A percentile compares a stretch with the other conserved stretches of the same genome.
These are phyloP conservation scores for Stagonosporopsis vannaccii DNA, from an alignment of 2,329 filamentous ascomycete genomes.

Conservation along the genomic window DNA sequence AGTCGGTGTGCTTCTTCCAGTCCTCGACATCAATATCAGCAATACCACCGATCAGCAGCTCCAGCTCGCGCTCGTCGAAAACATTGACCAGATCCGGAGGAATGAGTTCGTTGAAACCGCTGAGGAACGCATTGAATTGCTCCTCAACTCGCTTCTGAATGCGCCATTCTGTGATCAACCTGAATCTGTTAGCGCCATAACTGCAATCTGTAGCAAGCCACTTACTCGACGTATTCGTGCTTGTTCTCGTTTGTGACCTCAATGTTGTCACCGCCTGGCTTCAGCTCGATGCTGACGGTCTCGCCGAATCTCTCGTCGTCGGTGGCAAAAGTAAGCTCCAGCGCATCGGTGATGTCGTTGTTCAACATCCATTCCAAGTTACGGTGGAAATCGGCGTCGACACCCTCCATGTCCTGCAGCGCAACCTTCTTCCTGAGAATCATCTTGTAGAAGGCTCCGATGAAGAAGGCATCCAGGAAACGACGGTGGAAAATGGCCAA, in stretches of 20 bases:
- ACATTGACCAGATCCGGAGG: conserved; percentile 96
- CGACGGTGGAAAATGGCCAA: conserved; percentile 97
- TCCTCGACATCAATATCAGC: conserved; percentile 99
- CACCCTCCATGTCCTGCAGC: conserved; percentile 96
- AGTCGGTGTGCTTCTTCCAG: conserved; percentile 99
- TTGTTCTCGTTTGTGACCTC: conserved; percentile 99
- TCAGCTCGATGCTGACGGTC: conserved; percentile 91
- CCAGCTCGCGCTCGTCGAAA: conserved; percentile 96
- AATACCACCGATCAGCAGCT: conserved; percentile 96
- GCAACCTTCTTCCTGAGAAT: conserved; percentile 91
- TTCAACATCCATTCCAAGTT: conserved; percentile 98
- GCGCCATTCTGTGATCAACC: conserved; percentile 97
- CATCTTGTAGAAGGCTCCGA: conserved; percentile 99
- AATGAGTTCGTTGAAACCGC: conserved; percentile 97
- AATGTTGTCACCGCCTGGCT: conserved; percentile 87
- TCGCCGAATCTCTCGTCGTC: conserved; percentile 98
- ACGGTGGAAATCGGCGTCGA: conserved; percentile 96
- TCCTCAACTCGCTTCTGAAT: conserved; percentile 98
- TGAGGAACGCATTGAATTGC: conserved; percentile 97
- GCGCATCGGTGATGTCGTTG: conserved; percentile 93
- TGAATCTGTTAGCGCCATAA: conserved; percentile 42
- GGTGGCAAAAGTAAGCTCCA: conserved; percentile 95
- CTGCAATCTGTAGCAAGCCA: conserved; percentile 20
- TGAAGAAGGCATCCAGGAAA: conserved; percentile 98
- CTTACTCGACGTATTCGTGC: conserved; percentile 94